These are phyloP conservation scores for Gossypium arboreum DNA, from an alignment of 345 rosid genomes.

Conservation along the genomic window DNA sequence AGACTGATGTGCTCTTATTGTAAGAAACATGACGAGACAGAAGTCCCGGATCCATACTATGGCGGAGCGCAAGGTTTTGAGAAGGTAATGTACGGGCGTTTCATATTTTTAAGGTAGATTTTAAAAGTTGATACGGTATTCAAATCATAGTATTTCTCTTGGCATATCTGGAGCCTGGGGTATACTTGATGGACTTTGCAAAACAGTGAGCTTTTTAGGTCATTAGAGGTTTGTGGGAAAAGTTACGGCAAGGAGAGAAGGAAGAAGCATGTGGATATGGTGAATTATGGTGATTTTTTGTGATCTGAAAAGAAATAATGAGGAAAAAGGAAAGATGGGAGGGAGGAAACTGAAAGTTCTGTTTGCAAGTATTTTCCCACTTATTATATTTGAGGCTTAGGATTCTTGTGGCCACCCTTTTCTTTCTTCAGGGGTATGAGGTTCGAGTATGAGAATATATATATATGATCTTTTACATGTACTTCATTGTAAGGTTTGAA, in stretches of 20 bases:
- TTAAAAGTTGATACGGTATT: background rate
- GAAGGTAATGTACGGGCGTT: conserved; percentile 46
- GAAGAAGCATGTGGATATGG: background rate
- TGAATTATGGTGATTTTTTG: background rate
- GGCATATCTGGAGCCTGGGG: background rate
- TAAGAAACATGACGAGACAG: conserved; percentile 74
- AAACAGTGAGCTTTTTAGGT: background rate
- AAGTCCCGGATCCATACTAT: conserved; percentile 89
- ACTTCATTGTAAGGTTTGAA: too few relatives aligned
- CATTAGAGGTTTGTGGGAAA: background rate
- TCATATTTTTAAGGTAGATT: background rate
- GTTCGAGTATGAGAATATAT: too few relatives aligned
- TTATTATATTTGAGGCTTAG: background rate
- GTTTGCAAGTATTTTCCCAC: background rate
- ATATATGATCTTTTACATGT: too few relatives aligned
- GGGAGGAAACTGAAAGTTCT: background rate
- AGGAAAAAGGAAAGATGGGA: background rate
- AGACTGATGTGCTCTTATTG: conserved; percentile 86
- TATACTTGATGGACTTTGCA: background rate
- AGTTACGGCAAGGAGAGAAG: background rate
- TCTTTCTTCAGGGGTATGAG: background rate
- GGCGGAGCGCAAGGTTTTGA: conserved; percentile 96
- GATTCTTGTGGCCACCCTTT: background rate
- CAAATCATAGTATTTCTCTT: background rate
- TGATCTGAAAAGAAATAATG: background rate